Evolutionary conservation across 2,329 filamentous ascomycete species (phyloP).

Genomic region (Coniochaeta sp.): DNA sequence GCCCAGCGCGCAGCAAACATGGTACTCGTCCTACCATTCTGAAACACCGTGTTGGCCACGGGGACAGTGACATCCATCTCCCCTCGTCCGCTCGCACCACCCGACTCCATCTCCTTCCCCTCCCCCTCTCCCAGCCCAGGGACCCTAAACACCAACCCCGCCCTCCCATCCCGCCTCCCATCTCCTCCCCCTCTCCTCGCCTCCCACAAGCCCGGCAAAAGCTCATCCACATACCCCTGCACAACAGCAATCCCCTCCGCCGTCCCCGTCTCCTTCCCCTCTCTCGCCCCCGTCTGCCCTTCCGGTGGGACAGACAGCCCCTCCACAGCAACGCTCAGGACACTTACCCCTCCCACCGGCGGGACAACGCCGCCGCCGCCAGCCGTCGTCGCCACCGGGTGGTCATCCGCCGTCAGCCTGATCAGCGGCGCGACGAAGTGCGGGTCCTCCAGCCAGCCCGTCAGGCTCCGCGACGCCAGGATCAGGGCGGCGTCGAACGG

Average conservation of each 20-base stretch:
- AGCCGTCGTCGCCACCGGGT: no score
- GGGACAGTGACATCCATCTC: conserved; percentile 45
- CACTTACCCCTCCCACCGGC: background rate
- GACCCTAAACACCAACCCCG: conserved; percentile 9
- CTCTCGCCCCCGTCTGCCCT: background rate
- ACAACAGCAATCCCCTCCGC: background rate
- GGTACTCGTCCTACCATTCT: conserved; percentile 14
- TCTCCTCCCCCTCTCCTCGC: conserved; percentile 5
- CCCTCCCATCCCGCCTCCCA: conserved; percentile 5
- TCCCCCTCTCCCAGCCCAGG: background rate
- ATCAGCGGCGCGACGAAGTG: background rate
- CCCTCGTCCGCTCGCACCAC: background rate
- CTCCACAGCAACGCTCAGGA: background rate
- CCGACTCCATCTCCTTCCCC: conserved; percentile 20
- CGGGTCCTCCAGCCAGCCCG: background rate
- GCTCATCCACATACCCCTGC: background rate
- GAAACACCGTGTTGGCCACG: conserved; percentile 10
- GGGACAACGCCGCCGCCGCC: background rate
- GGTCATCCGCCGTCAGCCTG: background rate
- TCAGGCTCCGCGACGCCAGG: background rate
- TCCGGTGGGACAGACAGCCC: background rate
- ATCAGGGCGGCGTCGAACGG: background rate
- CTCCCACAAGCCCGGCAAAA: background rate
- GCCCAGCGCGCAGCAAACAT: conserved; percentile 9
- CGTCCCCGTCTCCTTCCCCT: background rate